phyloP scores from a whole-genome alignment of 2,329 filamentous ascomycete genomes.

The Cadophora luteo-olivacea region DNA sequence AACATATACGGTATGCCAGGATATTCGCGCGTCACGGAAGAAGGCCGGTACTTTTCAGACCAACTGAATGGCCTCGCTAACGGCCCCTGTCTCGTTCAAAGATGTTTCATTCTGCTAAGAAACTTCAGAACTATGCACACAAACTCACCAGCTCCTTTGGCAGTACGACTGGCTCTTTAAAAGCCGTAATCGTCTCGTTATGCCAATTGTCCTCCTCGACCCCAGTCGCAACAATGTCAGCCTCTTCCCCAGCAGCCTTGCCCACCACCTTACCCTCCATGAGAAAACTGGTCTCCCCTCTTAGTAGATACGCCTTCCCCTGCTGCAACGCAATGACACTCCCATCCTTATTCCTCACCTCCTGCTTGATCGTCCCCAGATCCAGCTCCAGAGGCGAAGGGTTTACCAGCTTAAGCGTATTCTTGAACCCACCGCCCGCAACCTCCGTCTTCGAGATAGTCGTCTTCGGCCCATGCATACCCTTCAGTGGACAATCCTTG shows the following conservation, averaged over 20 bases:
- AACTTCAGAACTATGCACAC: slow-evolving; percentile 15
- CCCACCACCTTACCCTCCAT: slow-evolving; percentile 22
- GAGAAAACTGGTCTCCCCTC: slow-evolving; percentile 20
- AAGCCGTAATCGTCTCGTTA: slow-evolving; percentile 22
- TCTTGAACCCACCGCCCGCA: slow-evolving; percentile 21
- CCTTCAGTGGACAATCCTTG: slow-evolving; percentile 25
- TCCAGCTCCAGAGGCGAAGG: slow-evolving; percentile 28
- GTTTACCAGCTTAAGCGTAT: slow-evolving; percentile 21
- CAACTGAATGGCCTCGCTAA: neutral
- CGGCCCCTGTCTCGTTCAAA: neutral
- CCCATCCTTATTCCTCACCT: slow-evolving; percentile 25
- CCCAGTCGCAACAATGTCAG: slow-evolving; percentile 18
- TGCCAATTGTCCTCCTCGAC: slow-evolving; percentile 29
- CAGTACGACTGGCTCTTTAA: slow-evolving; percentile 14
- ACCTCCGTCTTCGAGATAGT: slow-evolving; percentile 22
- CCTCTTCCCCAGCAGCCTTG: slow-evolving; percentile 4
- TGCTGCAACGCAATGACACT: slow-evolving; percentile 23
- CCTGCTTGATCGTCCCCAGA: slow-evolving; percentile 26
- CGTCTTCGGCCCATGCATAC: slow-evolving; percentile 28
- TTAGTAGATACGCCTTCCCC: slow-evolving; percentile 24
- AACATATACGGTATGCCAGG: neutral
- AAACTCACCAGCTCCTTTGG: slow-evolving; percentile 21
- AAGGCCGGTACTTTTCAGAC: neutral
- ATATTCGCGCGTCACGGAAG: neutral
- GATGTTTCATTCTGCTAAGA: neutral